Evolutionary conservation across 2,329 filamentous ascomycete genomes (phyloP).

Genomic region (Arthrinium puccinioides): DNA sequence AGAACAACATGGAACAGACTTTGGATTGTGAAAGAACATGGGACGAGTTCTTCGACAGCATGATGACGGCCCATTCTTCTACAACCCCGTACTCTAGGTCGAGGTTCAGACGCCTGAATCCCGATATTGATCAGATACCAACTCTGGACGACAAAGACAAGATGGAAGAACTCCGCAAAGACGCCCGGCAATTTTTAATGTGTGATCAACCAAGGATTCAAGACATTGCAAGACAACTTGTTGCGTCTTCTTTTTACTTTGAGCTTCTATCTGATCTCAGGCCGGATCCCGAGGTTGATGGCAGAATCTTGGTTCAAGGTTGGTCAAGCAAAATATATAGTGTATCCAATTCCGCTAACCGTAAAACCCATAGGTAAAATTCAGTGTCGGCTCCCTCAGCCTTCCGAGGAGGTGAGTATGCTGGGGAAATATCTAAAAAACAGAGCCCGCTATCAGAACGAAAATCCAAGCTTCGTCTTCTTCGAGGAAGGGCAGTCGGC

Average conservation of each 20-base stretch:
- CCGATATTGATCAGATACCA: slow-evolving; percentile 1
- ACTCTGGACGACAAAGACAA: slow-evolving; percentile 7
- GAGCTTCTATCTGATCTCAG: slow-evolving; percentile 1
- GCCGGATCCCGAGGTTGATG: slow-evolving; percentile 1
- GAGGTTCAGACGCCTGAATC: slow-evolving; percentile 5
- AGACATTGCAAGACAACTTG: slow-evolving; percentile 4
- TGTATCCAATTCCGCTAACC: background rate
- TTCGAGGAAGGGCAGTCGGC: background rate
- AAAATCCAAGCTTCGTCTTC: background rate
- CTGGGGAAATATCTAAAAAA: slow-evolving; percentile 1
- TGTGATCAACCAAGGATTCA: background rate
- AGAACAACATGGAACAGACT: slow-evolving; percentile 14
- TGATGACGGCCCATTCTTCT: slow-evolving; percentile 1
- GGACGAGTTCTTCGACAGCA: slow-evolving; percentile 11
- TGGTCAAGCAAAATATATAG: background rate
- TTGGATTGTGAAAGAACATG: slow-evolving; percentile 14
- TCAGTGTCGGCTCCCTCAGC: slow-evolving; percentile 3
- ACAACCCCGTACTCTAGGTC: background rate
- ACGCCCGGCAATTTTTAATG: background rate
- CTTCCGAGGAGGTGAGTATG: slow-evolving; percentile 1
- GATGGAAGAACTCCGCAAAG: slow-evolving; percentile 3
- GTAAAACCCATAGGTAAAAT: background rate
- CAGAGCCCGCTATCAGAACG: background rate
- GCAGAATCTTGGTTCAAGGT: slow-evolving; percentile 1
- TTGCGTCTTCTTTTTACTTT: slow-evolving; percentile 6